These are phyloP conservation scores for Candida neerlandica DNA, from an alignment of 1,139 yeast species.

Conservation along the genomic window DNA sequence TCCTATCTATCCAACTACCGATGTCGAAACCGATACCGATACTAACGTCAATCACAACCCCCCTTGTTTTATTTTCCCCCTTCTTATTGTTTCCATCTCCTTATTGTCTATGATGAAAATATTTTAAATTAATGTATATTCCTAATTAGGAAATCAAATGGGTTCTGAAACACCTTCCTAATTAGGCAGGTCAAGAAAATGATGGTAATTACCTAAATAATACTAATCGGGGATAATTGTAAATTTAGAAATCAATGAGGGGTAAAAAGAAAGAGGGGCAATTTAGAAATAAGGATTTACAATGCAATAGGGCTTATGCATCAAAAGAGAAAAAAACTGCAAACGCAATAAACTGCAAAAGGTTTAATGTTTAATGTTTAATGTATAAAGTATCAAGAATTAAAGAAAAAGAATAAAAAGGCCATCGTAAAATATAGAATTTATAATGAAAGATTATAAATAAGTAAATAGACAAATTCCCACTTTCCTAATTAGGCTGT, in stretches of 20 bases:
- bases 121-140: neutral
- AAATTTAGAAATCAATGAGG: neutral
- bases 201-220: too few relatives aligned
- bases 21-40: too few relatives aligned
- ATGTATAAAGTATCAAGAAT: neutral
- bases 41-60: too few relatives aligned
- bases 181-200: neutral
- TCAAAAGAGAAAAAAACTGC: too few relatives aligned
- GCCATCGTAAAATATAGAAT: neutral
- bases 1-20: too few relatives aligned
- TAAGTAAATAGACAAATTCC: neutral
- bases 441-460: too few relatives aligned
- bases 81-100: too few relatives aligned
- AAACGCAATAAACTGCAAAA: too few relatives aligned
- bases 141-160: neutral
- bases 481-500: constrained; percentile 3
- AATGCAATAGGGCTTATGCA: neutral
- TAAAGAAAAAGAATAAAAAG: neutral
- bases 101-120: too few relatives aligned
- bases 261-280: constrained; percentile 2
- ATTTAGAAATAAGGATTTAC: neutral
- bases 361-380: neutral
- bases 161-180: neutral
- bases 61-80: too few relatives aligned
- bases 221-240: too few relatives aligned